Conservation (phyloP, 2,329 filamentous ascomycete genomes). For the Hypoxylon sp. region DNA sequence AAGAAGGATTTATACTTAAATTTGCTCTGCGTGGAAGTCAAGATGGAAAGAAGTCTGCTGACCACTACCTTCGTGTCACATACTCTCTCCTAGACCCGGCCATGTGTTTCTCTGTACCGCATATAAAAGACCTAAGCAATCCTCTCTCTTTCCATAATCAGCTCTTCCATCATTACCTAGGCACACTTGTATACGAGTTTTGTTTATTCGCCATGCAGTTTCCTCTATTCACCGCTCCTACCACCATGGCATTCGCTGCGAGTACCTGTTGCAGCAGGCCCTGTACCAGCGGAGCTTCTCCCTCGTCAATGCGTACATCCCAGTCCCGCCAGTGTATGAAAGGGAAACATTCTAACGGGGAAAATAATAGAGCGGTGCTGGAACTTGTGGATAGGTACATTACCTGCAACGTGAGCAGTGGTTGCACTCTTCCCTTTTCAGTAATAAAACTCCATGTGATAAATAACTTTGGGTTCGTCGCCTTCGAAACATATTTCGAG, state of each 20-base stretch:
- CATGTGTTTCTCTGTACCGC: neutral
- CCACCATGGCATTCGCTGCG: constrained; percentile 12
- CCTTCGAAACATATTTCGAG: too few species aligned
- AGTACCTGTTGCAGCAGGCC: constrained; percentile 18
- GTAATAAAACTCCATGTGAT: constrained; percentile 2
- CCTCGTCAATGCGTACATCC: constrained; percentile 26
- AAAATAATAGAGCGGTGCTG: constrained; percentile 21
- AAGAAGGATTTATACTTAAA: neutral
- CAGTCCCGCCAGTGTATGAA: too few species aligned
- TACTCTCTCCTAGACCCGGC: neutral
- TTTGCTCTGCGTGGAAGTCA: constrained; percentile 9
- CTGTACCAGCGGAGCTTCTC: constrained; percentile 22
- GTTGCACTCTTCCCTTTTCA: constrained; percentile 20
- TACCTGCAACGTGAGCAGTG: constrained; percentile 23
- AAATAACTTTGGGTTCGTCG: too few species aligned
- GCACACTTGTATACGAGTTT: neutral
- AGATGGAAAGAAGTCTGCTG: constrained; percentile 4
- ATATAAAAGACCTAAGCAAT: constrained; percentile 8
- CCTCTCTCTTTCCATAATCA: neutral
- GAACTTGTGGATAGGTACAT: constrained; percentile 20
- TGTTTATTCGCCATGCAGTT: constrained; percentile 16
- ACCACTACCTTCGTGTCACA: neutral
- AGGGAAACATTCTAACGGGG: neutral
- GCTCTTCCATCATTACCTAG: neutral
- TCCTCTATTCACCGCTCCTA: constrained; percentile 13